phyloP scores from a whole-genome alignment of 345 rosid genomes.

The Odontarrhena argentea region DNA sequence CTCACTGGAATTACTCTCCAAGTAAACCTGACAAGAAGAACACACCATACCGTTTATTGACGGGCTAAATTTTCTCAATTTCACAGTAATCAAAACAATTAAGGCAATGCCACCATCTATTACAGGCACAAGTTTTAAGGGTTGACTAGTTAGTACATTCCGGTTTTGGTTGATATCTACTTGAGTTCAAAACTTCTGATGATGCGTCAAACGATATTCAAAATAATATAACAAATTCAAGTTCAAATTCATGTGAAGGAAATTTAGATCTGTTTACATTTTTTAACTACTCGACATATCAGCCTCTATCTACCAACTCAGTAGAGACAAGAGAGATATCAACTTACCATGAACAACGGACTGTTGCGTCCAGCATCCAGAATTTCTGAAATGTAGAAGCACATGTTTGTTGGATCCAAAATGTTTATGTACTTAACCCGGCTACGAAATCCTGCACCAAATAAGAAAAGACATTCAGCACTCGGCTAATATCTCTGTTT shows the following conservation, averaged over 20 bases:
- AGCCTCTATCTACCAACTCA: constrained; percentile 20
- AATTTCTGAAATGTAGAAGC: constrained; percentile 87
- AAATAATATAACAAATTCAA: constrained; percentile 3
- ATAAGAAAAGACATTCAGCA: constrained; percentile 24
- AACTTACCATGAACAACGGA: constrained; percentile 82
- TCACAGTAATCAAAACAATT: constrained; percentile 7
- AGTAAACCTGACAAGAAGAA: constrained; percentile 64
- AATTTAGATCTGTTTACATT: not conserved
- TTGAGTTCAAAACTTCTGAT: not conserved
- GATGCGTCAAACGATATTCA: not conserved
- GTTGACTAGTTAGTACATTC: not conserved
- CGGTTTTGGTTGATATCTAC: not conserved
- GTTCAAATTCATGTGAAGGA: constrained; percentile 1
- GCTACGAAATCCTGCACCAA: constrained; percentile 87
- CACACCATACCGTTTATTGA: constrained; percentile 24
- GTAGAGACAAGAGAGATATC: not conserved
- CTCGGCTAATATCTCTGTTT: constrained; percentile 10
- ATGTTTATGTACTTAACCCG: constrained; percentile 79
- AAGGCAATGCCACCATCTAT: constrained; percentile 17
- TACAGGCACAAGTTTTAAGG: not conserved
- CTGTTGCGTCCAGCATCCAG: constrained; percentile 67
- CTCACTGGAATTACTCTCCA: constrained; percentile 79
- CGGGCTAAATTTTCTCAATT: constrained; percentile 1
- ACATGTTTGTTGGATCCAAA: constrained; percentile 77
- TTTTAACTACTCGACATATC: constrained; percentile 14